Evolutionary conservation across 768 basidiomycete genomes (phyloP).

Genomic region (Lentinula aciculospora): DNA sequence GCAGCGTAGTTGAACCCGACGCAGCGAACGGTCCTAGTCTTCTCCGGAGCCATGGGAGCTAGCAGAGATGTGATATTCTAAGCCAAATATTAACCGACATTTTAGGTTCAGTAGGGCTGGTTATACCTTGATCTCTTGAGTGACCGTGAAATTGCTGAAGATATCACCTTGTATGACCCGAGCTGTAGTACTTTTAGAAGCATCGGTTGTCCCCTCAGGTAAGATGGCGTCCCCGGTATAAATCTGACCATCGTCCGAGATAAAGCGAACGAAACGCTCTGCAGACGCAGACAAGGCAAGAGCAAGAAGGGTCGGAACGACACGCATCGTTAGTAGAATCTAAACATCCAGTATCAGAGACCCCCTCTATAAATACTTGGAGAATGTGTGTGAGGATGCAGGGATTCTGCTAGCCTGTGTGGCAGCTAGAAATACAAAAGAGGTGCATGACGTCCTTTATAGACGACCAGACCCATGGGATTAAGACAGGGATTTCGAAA

Average conservation of each 20-base stretch:
- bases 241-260: conserved; percentile 21
- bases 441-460: not conserved
- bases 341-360: not conserved
- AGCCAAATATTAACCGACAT: not conserved
- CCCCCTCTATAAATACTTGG: not conserved
- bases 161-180: conserved; percentile 21
- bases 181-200: conserved; percentile 19
- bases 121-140: conserved; percentile 24
- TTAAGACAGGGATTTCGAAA: not conserved
- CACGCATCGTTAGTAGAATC: not conserved
- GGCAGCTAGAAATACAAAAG: not conserved
- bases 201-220: conserved; percentile 15
- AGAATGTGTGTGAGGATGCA: not conserved
- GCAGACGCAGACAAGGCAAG: conserved; percentile 11
- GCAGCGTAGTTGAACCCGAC: conserved; percentile 28
- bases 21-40: conserved; percentile 29
- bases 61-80: conserved; percentile 28
- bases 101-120: not conserved
- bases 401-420: not conserved
- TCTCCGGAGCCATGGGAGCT: conserved; percentile 26
- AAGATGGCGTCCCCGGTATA: conserved; percentile 23
- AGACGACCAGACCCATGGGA: not conserved
- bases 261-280: conserved; percentile 22
- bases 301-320: not conserved
- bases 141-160: conserved; percentile 20